Evolutionary conservation across 129 eudicot genomes (phyloP).

Genomic region (Lonicera japonica): DNA sequence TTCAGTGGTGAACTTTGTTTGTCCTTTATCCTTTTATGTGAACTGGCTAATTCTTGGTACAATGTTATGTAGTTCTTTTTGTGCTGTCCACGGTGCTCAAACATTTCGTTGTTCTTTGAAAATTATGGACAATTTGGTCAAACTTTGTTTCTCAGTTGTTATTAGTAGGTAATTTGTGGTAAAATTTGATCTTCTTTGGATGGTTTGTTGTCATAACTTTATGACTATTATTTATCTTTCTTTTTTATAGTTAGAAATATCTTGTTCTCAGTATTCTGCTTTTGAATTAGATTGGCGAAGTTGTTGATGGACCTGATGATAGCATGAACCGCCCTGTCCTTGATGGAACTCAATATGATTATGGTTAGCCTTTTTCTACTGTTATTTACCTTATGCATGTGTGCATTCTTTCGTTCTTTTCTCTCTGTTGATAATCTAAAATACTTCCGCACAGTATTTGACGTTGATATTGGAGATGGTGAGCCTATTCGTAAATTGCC

Average conservation of each 20-base stretch:
- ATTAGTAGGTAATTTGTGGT: too few species aligned
- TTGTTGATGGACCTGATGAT: conserved; percentile 97
- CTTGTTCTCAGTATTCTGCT: conserved; percentile 1
- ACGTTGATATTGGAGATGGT: conserved; percentile 98
- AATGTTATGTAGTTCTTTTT: too few species aligned
- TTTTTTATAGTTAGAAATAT: background rate
- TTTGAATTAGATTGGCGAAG: conserved; percentile 77
- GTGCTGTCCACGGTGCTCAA: too few species aligned
- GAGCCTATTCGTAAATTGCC: conserved; percentile 95
- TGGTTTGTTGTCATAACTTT: too few species aligned
- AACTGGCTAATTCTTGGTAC: too few species aligned
- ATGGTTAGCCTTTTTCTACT: conserved; percentile 49
- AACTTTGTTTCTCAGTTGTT: too few species aligned
- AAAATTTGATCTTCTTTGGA: too few species aligned
- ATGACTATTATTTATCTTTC: too few species aligned
- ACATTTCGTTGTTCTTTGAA: too few species aligned
- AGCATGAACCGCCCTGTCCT: conserved; percentile 60
- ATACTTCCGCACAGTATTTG: conserved; percentile 49
- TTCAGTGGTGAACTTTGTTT: too few species aligned
- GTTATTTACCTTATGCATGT: conserved; percentile 12
- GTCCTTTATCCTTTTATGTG: too few species aligned
- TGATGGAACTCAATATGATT: conserved; percentile 84
- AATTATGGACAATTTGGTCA: too few species aligned
- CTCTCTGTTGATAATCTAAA: conserved; percentile 10
- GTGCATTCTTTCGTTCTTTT: background rate